Evolutionary conservation across 2,329 filamentous ascomycete genomes (phyloP).

Genomic region (Monosporascus sp.): DNA sequence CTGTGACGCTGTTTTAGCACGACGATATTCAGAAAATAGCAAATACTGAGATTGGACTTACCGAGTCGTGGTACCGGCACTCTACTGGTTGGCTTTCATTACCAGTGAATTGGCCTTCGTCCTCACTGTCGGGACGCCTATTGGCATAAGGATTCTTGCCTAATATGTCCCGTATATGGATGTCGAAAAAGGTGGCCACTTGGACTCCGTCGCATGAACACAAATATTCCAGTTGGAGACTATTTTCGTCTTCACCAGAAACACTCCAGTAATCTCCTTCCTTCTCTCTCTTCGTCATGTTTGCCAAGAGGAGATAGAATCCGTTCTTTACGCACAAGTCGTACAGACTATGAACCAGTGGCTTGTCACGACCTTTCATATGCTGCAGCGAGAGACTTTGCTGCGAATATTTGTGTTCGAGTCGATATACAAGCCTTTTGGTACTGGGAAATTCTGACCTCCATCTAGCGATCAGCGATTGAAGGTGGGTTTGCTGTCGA

Average conservation of each 20-base stretch:
- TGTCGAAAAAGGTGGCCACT: background rate
- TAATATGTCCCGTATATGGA: conserved; percentile 9
- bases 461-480: conserved; percentile 9
- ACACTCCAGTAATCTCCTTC: background rate
- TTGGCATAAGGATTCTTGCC: conserved; percentile 3
- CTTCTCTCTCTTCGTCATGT: conserved; percentile 8
- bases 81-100: conserved; percentile 10
- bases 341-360: conserved; percentile 10
- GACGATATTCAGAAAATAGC: background rate
- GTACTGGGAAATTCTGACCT: background rate
- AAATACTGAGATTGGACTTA: conserved; percentile 3
- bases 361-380: conserved; percentile 19
- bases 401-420: conserved; percentile 20
- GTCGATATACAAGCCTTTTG: conserved; percentile 9
- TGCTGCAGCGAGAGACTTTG: conserved; percentile 13
- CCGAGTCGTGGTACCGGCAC: conserved; percentile 13
- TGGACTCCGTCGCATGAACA: conserved; percentile 3
- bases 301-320: conserved; percentile 14
- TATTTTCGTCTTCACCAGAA: background rate
- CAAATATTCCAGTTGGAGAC: conserved; percentile 3
- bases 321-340: conserved; percentile 7
- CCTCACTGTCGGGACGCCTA: conserved; percentile 9
- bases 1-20: background rate
- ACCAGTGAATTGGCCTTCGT: conserved; percentile 10
- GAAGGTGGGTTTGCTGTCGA: conserved; percentile 7